Evolutionary conservation across 139 green algal genomes (phyloP), one percentile per base, ranked within the genome.

Genomic region (Chlorella sp.): DNA sequence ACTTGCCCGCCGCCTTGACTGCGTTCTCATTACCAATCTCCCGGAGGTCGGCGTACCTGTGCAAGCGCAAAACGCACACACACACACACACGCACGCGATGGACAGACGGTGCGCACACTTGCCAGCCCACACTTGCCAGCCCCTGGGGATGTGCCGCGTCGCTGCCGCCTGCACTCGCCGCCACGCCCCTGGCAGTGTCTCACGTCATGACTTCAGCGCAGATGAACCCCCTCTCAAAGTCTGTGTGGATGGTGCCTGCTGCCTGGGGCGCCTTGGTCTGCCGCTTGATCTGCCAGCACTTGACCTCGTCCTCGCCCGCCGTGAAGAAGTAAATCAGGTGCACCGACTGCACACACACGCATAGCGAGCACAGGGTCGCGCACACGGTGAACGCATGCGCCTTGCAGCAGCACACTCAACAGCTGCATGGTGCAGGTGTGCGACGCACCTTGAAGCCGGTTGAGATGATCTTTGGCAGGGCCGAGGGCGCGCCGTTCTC

Each of bases 261-360:
- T 26, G 93, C 95, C 85, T 93, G 88, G 14, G 96, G 96, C 51
- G 96, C 96, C 76, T 96, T 96, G 68, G 71, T 81, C 49, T 84
- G 80, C 69, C 93, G 90, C 26, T 86, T 83, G 78, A 98, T 95
- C 73, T 82, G 92, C 94, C 94, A 98, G 80, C 91, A 96, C 82
- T 95, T 94, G 72, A 98, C 95, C 83, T 99, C 96, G 71, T 97
- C 93, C 33, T 86, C 75, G 5, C 96, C 96, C 14, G 92, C 92
- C 3, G 96, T 99, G 88, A 99, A 99, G 89, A 98, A 99, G 83
- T 99, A 99, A 78, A 99, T 99, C 31, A 99, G 84, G 67, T 97
- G 85, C 69, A 88, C 83, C 34, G 81, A 78, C 73, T 67, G 32
- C n/a, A n/a, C 6, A 6, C 6, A 24, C 14, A 14, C 14, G 6